phyloP scores from a whole-genome alignment of 257 asterid genomes.

The Solanum tarapatanum region DNA sequence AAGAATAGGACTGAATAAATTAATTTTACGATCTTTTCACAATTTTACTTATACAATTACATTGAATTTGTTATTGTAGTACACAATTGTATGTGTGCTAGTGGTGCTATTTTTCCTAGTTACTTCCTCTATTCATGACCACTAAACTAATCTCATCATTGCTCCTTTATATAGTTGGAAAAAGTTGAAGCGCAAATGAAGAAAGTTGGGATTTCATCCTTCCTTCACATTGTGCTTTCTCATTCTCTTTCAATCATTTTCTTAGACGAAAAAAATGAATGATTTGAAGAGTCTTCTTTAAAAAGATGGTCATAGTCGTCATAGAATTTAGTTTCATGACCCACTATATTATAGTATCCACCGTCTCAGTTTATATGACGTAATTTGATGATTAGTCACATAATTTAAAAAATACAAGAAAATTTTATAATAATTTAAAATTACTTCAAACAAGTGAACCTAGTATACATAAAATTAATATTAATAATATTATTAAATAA shows the following conservation, averaged over 20 bases:
- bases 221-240: not conserved
- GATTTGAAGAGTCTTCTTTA: not conserved
- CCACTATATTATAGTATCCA: not conserved
- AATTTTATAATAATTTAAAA: too few species aligned
- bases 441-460: not conserved
- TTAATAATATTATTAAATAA: too few species aligned
- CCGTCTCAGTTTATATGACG: too few species aligned
- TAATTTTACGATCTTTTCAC: accelerated
- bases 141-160: not conserved
- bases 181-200: not conserved
- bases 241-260: not conserved
- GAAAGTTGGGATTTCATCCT: not conserved
- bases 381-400: too few species aligned
- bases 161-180: not conserved
- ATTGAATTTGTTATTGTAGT: too few species aligned
- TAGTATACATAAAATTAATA: too few species aligned
- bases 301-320: not conserved
- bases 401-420: too few species aligned
- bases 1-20: too few species aligned
- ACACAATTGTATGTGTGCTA: not conserved
- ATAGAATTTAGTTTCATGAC: not conserved
- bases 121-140: not conserved
- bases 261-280: not conserved
- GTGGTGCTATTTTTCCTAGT: not conserved
- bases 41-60: not conserved